Base-by-base conservation (phyloP, 225 moss, liverwort and hornwort species). In the Polytrichum commune region DNA sequence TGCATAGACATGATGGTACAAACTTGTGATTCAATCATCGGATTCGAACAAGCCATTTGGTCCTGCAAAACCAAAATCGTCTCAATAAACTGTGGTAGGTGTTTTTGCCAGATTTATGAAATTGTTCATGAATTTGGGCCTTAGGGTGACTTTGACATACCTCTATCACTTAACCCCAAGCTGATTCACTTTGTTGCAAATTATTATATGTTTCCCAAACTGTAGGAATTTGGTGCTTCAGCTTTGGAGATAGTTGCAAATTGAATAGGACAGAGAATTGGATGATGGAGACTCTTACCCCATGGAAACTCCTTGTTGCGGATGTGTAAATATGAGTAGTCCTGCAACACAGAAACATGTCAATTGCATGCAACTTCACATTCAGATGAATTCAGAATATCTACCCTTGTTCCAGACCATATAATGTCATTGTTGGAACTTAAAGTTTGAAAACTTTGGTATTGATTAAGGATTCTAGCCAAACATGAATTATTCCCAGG, bases 251-350 rank as follows among this genome's bases (percentile, higher is more conserved):
- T 7, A 7, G 13, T 29, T 27, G 29, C 66, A 38, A 35, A 66
- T 46, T 23, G 6, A 38, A 4, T 18, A 20, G 30, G 23, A 66
- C 28, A 33, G 29, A 18, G 18, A 7, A 54, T 46, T 13, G 46
- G 46, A 46, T 32, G 32, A 32, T 13, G 8, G 60, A 71, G 29
- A 65, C 6, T 58, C 13, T 55, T 81, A 84, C 87, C 79, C 84
- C 81, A 87, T 4, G 87, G 83, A 24, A 84, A 81, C 25, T 81
- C 81, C 69, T 87, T 87, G 28, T 87, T 87, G 73, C 84, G 77
- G 65, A 84, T 87, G 74, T 53, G 87, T 27, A 87, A 77, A 68
- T 87, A 87, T 60, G 83, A 81, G 55, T 81, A 86, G 24, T 68
- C 81, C 78, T 86, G 74, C 67, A 70, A 19, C 29, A 69, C 62